Conservation (phyloP, 225 moss, liverwort and hornwort species). For the Bryoerythrophyllum caledonicum region DNA sequence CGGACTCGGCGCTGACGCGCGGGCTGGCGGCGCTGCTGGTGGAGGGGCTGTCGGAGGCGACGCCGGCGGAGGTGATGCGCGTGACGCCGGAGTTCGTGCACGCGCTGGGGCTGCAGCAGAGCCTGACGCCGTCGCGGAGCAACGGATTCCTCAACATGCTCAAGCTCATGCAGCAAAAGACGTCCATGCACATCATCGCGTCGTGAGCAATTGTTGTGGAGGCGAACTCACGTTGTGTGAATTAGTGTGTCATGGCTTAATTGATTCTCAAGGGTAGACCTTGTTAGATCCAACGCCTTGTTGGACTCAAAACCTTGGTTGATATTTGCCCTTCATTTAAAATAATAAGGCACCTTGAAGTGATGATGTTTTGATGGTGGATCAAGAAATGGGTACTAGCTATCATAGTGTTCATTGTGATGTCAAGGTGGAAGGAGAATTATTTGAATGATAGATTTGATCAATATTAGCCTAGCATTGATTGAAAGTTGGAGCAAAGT, state of each 20-base stretch:
- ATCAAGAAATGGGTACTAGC: background rate
- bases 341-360: too few relatives aligned
- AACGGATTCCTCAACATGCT: conserved; percentile 98
- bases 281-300: too few relatives aligned
- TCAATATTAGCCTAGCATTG: background rate
- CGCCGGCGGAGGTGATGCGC: conserved; percentile 68
- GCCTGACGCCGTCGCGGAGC: conserved; percentile 91
- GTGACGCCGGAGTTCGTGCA: conserved; percentile 76
- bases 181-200: conserved; percentile 49
- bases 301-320: too few relatives aligned
- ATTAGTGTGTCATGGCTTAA: too few relatives aligned
- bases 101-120: conserved; percentile 90
- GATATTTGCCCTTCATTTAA: background rate
- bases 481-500: background rate
- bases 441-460: background rate
- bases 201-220: too few relatives aligned
- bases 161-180: conserved; percentile 90
- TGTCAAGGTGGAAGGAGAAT: background rate
- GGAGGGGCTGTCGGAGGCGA: conserved; percentile 81
- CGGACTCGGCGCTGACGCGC: conserved; percentile 86
- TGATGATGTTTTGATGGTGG: background rate
- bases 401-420: background rate
- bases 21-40: conserved; percentile 89
- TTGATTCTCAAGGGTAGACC: too few relatives aligned
- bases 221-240: too few relatives aligned